Evolutionary conservation across 805 yeast genomes (phyloP).

Genomic region (Saccharomycopsis sp.): DNA sequence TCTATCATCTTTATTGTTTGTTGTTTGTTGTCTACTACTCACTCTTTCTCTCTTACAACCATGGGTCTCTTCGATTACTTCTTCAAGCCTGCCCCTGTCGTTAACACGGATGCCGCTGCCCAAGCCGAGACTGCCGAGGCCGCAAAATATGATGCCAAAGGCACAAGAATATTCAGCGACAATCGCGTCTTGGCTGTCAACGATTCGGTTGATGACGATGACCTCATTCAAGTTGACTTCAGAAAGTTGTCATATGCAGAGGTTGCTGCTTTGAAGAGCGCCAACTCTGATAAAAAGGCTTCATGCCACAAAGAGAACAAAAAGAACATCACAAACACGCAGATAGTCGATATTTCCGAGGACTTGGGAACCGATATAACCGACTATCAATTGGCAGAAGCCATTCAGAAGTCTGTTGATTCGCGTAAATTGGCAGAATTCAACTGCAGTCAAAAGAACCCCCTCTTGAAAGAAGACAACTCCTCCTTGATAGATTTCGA

Average conservation of each 20-base stretch:
- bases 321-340: neutral
- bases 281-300: neutral
- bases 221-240: slow-evolving; percentile 18
- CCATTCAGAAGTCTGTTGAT: slow-evolving; percentile 13
- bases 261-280: slow-evolving; percentile 15
- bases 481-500: slow-evolving; percentile 1
- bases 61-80: slow-evolving; percentile 1
- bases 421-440: neutral
- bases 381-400: slow-evolving; percentile 20
- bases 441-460: neutral
- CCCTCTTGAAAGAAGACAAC: neutral
- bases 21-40: neutral
- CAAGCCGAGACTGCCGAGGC: slow-evolving; percentile 1
- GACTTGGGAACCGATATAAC: slow-evolving; percentile 20
- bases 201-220: slow-evolving; percentile 15
- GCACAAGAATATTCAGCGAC: slow-evolving; percentile 10
- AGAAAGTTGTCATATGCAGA: slow-evolving; percentile 21
- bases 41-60: neutral
- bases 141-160: slow-evolving; percentile 13
- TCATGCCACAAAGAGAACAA: neutral
- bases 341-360: slow-evolving; percentile 14
- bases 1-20: neutral
- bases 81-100: neutral
- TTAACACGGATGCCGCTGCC: neutral
- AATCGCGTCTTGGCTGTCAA: slow-evolving; percentile 18